Base-by-base conservation (phyloP, 306 rosid species). In the Casuarina cunninghamiana region DNA sequence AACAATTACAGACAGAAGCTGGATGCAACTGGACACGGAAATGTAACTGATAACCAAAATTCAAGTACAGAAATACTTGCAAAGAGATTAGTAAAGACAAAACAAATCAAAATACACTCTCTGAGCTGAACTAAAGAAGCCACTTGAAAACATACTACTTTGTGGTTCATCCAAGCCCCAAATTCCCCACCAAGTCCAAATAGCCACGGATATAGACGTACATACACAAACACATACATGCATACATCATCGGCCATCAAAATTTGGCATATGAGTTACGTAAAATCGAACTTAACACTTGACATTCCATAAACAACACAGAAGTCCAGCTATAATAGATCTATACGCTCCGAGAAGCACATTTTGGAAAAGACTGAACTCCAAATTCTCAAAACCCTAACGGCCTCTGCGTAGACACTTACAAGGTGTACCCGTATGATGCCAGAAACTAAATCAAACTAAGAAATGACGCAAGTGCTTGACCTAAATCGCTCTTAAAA, bases 341-440 rank as follows among this genome's bases (percentile, higher is more conserved):
- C 62, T 21, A 60, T n/a, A 65, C 13, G 42, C 42, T 19, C 42
- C 49, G 57, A 48, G 17, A 72, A 41, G 38, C 78, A 48, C 48
- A 66, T 35, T 58, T 75, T 21, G 16, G 55, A 2, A 66, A 8
- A 46, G 38, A 79, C 60, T 32, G 69, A 60, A 26, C 19, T 44
- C 42, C 53, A 15, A 75, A 53, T 72, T 51, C 45, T 37, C 53
- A 71, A 79, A 88, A 85, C 84, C 96, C 89, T 87, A 88, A 75
- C 44, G 12, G 75, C 41, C n/a, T 45, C 43, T 63, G n/a, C n/a
- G 32, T 19, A 71, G 26, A 57, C 63, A 62, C 1, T 21, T 10
- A 78, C 71, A 13, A 21, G 5, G 35, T 3, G 35, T 21, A 21
- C 7, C 21, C 5, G 21, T 6, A 1, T 1, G 26, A 58, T 58